phyloP scores from a whole-genome alignment of 106 monocot genomes.

The Alisma plantagoaquatica region DNA sequence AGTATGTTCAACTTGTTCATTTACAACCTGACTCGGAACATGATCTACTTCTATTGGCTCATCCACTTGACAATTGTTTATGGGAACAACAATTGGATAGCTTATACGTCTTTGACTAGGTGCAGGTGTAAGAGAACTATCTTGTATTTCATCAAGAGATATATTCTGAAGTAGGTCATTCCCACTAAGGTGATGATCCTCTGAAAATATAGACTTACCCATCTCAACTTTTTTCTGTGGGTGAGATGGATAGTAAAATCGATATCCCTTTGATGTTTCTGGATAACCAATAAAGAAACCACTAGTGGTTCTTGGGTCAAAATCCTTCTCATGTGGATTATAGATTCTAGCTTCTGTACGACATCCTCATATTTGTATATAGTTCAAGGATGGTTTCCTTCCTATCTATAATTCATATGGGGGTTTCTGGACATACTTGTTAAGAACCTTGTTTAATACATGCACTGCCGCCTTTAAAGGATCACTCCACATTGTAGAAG shows the following conservation, averaged over 20 bases:
- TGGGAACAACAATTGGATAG: background rate
- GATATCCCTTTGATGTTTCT: slow-evolving; percentile 4
- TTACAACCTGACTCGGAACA: background rate
- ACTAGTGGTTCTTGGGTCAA: slow-evolving; percentile 3
- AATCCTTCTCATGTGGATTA: background rate
- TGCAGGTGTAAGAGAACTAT: no score
- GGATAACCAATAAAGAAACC: slow-evolving; percentile 3
- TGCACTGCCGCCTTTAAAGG: background rate
- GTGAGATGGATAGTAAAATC: slow-evolving; percentile 3
- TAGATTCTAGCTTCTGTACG: background rate
- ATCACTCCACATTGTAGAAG: slow-evolving; percentile 4
- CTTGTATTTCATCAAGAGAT: slow-evolving; percentile 2
- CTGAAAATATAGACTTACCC: background rate
- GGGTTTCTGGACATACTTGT: background rate
- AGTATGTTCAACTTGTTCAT: background rate
- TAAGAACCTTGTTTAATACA: background rate
- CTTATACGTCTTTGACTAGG: no score
- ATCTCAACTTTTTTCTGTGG: no score
- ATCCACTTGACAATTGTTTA: background rate
- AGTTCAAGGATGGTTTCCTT: no score
- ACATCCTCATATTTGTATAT: background rate
- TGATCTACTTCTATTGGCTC: background rate
- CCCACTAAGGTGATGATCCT: background rate
- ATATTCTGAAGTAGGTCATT: background rate
- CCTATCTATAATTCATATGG: slow-evolving; percentile 3